Base-by-base conservation (phyloP, 2,329 filamentous ascomycete genomes). In the Pestalotiopsis sp. region DNA sequence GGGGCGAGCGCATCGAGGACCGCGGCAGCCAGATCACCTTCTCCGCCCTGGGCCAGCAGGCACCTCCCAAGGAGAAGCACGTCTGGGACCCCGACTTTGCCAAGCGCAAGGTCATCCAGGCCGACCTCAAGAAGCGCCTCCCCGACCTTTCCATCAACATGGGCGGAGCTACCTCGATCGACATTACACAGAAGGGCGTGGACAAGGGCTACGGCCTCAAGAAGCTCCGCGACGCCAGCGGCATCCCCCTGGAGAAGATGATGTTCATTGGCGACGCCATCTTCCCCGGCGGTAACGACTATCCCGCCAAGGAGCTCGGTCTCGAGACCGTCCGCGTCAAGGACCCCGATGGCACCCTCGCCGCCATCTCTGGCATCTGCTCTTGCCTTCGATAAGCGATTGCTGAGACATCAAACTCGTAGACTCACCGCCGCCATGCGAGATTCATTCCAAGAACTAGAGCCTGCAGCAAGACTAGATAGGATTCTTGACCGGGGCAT, bases 201-300 rank as follows among this genome's bases (percentile, higher is more conserved):
- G 78, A 82, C 70, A 82, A 82, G 74, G 80, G 72, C 11, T 77
- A 76, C 65, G 76, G 73, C 13, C 70, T 78, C 17, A 75, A 76
- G 70, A 72, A 71, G 61, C 72, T 78, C 23, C 64, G 71, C 11
- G 73, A 72, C 23, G 71, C 71, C 11, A 76, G 78, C 68, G 75
- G 76, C 4, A 79, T 82, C 25, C 71, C 78, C 25, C 74, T 82
- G 23, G 75, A 79, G 65, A 69, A 77, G 70, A 80, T 82, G 76
- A 75, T 81, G 72, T 82, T 82, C 67, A 79, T 82, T n/a, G 80
- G 80, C 11, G 80, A 82, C 70, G 80, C 80, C 17, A 79, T 81
- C 58, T 81, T 80, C 67, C 78, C 80, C 1, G 80, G 79, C 23
- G 80, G 80, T 14, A 82, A 82, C 66, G 80, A 82, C 67, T 80